Conservation (phyloP, 2,329 filamentous ascomycete species). For the Orbilia quercus region DNA sequence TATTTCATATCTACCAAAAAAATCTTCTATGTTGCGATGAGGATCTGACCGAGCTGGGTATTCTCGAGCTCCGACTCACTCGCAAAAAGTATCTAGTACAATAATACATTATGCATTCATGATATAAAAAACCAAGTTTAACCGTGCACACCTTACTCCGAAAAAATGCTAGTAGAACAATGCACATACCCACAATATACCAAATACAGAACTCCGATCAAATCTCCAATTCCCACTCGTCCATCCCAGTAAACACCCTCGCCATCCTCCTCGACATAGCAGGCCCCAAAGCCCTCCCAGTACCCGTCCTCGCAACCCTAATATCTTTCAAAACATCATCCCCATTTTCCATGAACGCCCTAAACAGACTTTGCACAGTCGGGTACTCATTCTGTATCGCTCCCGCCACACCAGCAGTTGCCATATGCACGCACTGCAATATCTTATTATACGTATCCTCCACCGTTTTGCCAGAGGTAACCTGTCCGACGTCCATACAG, state of each 20-base stretch:
- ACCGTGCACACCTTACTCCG: too few species aligned
- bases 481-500: constrained; percentile 82
- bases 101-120: too few species aligned
- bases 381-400: constrained; percentile 74
- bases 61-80: too few species aligned
- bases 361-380: constrained; percentile 70
- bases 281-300: constrained; percentile 69
- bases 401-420: constrained; percentile 78
- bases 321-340: constrained; percentile 73
- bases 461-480: constrained; percentile 74
- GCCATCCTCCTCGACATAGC: constrained; percentile 71
- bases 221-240: constrained; percentile 61
- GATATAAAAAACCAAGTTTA: too few species aligned
- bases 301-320: constrained; percentile 65
- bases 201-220: constrained; percentile 12
- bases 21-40: too few species aligned
- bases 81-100: too few species aligned
- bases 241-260: constrained; percentile 71
- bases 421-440: constrained; percentile 78
- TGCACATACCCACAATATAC: constrained; percentile 5
- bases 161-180: not conserved
- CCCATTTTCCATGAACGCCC: constrained; percentile 71
- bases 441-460: constrained; percentile 78
- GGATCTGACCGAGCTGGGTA: too few species aligned
- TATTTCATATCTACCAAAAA: too few species aligned